These are phyloP conservation scores for Populus ilicifolia DNA, from an alignment of 345 rosid species.

Conservation along the genomic window DNA sequence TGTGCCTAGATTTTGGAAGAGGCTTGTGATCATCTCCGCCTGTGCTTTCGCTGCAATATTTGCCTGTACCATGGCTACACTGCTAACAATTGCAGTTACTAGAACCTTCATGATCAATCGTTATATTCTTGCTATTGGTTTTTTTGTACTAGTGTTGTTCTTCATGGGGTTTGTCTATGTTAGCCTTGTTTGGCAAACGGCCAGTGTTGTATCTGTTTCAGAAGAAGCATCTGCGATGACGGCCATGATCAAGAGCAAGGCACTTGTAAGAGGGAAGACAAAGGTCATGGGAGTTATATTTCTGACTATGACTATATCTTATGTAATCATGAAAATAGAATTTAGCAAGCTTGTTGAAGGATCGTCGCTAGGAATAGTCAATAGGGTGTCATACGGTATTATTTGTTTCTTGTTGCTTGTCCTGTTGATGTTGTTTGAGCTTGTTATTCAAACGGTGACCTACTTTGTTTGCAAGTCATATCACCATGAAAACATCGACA, in stretches of 20 bases:
- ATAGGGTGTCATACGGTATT: conserved; percentile 22
- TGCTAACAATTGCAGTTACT: background rate
- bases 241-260: conserved; percentile 37
- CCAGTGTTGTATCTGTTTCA: conserved; percentile 37
- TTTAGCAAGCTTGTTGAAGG: conserved; percentile 32
- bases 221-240: conserved; percentile 33
- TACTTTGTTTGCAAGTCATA: conserved; percentile 53
- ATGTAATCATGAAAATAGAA: background rate
- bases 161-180: conserved; percentile 27
- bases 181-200: conserved; percentile 38
- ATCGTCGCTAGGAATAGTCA: conserved; percentile 1
- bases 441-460: conserved; percentile 39
- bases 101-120: no score
- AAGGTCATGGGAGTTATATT: conserved; percentile 1
- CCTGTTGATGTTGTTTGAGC: conserved; percentile 25
- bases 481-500: conserved; percentile 45
- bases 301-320: conserved; percentile 6
- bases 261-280: conserved; percentile 39
- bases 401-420: conserved; percentile 32
- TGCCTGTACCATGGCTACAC: conserved; percentile 2
- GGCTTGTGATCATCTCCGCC: conserved; percentile 27
- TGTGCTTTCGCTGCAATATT: conserved; percentile 20
- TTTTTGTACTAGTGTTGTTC: conserved; percentile 1
- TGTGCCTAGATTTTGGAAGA: conserved; percentile 49
- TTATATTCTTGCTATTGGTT: no score